These are phyloP conservation scores for Colletotrichum chrysophilum DNA, from an alignment of 2,329 filamentous ascomycete genomes.

Conservation along the genomic window DNA sequence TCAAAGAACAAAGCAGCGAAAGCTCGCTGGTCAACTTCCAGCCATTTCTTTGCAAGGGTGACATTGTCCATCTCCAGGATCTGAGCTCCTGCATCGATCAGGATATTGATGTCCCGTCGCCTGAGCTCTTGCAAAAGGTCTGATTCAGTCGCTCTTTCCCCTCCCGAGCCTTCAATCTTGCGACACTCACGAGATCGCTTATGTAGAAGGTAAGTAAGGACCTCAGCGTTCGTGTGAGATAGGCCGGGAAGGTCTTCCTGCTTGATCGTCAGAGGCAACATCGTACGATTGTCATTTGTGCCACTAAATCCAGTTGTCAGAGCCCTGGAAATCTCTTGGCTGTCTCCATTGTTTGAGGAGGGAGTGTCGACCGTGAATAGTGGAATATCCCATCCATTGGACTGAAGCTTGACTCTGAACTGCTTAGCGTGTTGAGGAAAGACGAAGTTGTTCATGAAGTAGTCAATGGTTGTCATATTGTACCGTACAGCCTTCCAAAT, in stretches of 20 bases:
- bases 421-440: slow-evolving; percentile 71
- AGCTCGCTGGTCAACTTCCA: slow-evolving; percentile 47
- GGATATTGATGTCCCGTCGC: slow-evolving; percentile 46
- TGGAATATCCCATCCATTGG: slow-evolving; percentile 73
- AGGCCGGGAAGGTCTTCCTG: slow-evolving; percentile 65
- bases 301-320: slow-evolving; percentile 74
- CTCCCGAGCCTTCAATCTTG: slow-evolving; percentile 25
- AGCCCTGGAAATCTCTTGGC: slow-evolving; percentile 11
- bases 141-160: slow-evolving; percentile 42
- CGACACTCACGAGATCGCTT: slow-evolving; percentile 54
- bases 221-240: slow-evolving; percentile 66
- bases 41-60: slow-evolving; percentile 54
- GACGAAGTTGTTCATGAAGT: slow-evolving; percentile 67
- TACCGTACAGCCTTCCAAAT: slow-evolving; percentile 57
- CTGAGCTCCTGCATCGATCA: slow-evolving; percentile 70
- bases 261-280: slow-evolving; percentile 65
- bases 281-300: slow-evolving; percentile 68
- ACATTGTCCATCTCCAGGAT: slow-evolving; percentile 66
- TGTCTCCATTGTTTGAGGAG: slow-evolving; percentile 1
- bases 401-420: slow-evolving; percentile 66
- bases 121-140: slow-evolving; percentile 47
- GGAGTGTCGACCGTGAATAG: slow-evolving; percentile 34
- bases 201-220: slow-evolving; percentile 63
- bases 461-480: slow-evolving; percentile 58
- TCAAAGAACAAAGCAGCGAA: slow-evolving; percentile 61